Conservation (phyloP, 2,329 filamentous ascomycete species). For the Elsinoe arachidis region DNA sequence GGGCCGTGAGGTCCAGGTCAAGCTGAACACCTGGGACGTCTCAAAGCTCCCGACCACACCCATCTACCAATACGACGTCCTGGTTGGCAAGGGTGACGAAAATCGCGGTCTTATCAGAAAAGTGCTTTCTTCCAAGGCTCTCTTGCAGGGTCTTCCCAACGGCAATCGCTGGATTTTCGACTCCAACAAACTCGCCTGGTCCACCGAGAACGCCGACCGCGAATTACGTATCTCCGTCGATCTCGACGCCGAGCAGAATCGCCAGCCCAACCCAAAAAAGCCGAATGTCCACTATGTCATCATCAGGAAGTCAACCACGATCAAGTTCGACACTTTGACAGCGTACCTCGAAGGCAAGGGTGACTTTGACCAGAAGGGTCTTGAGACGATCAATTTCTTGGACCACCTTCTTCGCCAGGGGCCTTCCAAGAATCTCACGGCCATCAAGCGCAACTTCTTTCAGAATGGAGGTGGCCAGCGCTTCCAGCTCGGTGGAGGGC, state of each 20-base stretch:
- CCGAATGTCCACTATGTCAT: constrained; percentile 36
- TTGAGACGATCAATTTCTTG: constrained; percentile 80
- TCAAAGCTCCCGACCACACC: constrained; percentile 48
- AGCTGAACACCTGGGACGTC: constrained; percentile 70
- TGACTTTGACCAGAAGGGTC: constrained; percentile 55
- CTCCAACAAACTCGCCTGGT: constrained; percentile 81
- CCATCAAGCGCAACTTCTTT: constrained; percentile 81
- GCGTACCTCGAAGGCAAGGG: constrained; percentile 56
- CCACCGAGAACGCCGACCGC: constrained; percentile 27
- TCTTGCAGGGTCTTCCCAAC: constrained; percentile 48
- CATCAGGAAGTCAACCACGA: constrained; percentile 47
- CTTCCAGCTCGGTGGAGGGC: constrained; percentile 50
- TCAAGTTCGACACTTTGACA: constrained; percentile 54
- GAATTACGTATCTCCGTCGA: constrained; percentile 51
- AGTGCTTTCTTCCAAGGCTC: constrained; percentile 59
- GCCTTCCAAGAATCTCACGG: constrained; percentile 58
- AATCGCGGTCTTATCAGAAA: constrained; percentile 63
- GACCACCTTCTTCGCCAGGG: constrained; percentile 79
- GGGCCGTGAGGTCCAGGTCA: constrained; percentile 33
- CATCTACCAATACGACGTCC: constrained; percentile 73
- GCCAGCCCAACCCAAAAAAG: constrained; percentile 27
- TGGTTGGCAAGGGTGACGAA: constrained; percentile 53
- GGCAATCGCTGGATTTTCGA: constrained; percentile 64
- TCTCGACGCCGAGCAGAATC: constrained; percentile 57
- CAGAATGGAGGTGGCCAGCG: constrained; percentile 39